Evolutionary conservation across 768 basidiomycete species (phyloP).

Genomic region (Sporobolomyces phaffii): DNA sequence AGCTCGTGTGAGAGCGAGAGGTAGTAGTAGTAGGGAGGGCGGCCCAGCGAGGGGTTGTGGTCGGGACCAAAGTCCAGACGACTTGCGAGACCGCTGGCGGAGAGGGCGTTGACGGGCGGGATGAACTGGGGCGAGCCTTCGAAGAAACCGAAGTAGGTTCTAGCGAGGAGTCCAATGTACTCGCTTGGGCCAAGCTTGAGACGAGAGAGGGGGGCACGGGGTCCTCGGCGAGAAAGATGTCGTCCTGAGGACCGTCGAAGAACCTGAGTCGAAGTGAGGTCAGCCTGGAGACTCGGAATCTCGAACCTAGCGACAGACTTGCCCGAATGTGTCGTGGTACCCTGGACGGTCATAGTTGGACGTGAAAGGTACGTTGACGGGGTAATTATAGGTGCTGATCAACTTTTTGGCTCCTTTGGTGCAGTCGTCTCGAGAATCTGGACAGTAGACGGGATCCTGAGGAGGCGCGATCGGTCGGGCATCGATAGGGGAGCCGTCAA

Average conservation of each 20-base stretch:
- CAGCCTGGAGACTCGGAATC: neutral
- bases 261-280: neutral
- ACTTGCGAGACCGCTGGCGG: neutral
- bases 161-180: too few species aligned
- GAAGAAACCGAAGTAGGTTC: too few species aligned
- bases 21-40: neutral
- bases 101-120: neutral
- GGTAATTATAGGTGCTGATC: neutral
- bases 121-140: too few species aligned
- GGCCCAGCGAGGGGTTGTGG: neutral
- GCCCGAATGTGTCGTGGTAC: conserved; percentile 7
- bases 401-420: conserved; percentile 15
- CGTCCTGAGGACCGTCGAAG: conserved; percentile 20
- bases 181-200: too few species aligned
- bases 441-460: neutral
- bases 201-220: neutral
- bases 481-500: neutral
- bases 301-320: neutral
- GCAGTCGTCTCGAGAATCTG: neutral
- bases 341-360: conserved; percentile 2
- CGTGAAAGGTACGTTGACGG: conserved; percentile 1
- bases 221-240: conserved; percentile 6
- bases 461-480: conserved; percentile 9
- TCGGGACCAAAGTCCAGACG: neutral
- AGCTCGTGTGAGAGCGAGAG: neutral